Percentiles rank a stretch among this genome's conserved stretches.
phyloP scores from a whole-genome alignment of 768 basidiomycete genomes.

The Podaxis sp. region DNA sequence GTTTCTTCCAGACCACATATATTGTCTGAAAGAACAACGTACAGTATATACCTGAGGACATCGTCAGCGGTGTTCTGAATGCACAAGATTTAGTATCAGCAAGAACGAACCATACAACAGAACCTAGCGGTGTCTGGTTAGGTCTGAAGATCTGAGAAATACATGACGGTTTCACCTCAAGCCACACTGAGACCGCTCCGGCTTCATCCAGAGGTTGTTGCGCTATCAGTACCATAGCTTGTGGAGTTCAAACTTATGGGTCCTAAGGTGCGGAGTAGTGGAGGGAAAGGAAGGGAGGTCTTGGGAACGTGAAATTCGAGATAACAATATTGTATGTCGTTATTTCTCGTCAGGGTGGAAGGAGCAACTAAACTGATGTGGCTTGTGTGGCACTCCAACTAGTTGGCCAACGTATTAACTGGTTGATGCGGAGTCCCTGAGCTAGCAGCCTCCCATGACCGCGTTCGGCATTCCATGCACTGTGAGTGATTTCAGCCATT shows the following conservation, averaged over 20 bases:
- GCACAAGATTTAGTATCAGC: neutral
- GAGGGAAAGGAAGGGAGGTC: too few relatives aligned
- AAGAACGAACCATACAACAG: neutral
- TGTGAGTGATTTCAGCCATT: too few relatives aligned
- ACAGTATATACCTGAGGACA: neutral
- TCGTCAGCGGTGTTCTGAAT: neutral
- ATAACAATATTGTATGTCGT: too few relatives aligned
- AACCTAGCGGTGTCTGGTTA: neutral
- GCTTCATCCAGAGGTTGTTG: neutral
- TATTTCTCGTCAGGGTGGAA: too few relatives aligned
- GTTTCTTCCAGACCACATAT: conserved; percentile 16
- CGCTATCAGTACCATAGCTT: neutral
- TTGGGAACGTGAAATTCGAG: too few relatives aligned
- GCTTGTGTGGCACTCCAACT: too few relatives aligned
- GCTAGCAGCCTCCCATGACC: too few relatives aligned
- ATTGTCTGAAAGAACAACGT: conserved; percentile 19
- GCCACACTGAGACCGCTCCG: neutral
- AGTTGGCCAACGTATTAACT: too few relatives aligned
- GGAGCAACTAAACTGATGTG: too few relatives aligned
- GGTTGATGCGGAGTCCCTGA: too few relatives aligned
- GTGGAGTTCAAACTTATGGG: neutral
- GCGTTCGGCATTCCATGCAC: too few relatives aligned
- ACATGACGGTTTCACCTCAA: neutral
- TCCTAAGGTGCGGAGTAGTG: neutral
- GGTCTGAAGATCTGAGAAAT: neutral